Evolutionary conservation across 164 flowering plant species (phyloP).

Genomic region (Magnolia officinalis): DNA sequence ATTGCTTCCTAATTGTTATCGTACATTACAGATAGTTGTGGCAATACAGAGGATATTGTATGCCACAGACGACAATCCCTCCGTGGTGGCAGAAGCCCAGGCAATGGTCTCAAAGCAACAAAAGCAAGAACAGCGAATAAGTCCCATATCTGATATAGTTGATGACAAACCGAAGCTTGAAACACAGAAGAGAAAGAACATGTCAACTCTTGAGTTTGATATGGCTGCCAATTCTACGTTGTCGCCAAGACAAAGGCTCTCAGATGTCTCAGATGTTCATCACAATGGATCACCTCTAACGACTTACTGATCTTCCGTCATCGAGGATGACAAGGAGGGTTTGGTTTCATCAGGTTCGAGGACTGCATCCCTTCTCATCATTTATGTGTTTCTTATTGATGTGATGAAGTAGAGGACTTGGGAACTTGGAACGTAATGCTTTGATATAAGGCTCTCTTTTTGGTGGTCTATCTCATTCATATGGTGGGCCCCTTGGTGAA

Average conservation of each 20-base stretch:
- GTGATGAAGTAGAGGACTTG: background rate
- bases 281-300: conserved; percentile 62
- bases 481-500: too few relatives aligned
- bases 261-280: conserved; percentile 75
- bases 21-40: conserved; percentile 51
- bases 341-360: background rate
- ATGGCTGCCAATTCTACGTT: conserved; percentile 45
- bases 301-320: conserved; percentile 35
- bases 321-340: background rate
- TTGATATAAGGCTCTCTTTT: background rate
- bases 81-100: conserved; percentile 78
- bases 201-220: conserved; percentile 52
- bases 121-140: conserved; percentile 32
- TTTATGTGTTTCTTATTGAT: background rate
- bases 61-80: conserved; percentile 67
- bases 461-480: background rate
- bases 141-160: conserved; percentile 49
- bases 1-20: background rate
- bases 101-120: conserved; percentile 47
- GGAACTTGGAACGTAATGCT: background rate
- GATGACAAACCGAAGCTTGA: conserved; percentile 47
- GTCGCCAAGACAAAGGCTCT: conserved; percentile 75
- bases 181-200: conserved; percentile 61
- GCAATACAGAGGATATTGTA: conserved; percentile 78
- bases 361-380: background rate